These are phyloP conservation scores for Liriodendron chinense DNA, from an alignment of 164 flowering plant genomes.

Conservation along the genomic window DNA sequence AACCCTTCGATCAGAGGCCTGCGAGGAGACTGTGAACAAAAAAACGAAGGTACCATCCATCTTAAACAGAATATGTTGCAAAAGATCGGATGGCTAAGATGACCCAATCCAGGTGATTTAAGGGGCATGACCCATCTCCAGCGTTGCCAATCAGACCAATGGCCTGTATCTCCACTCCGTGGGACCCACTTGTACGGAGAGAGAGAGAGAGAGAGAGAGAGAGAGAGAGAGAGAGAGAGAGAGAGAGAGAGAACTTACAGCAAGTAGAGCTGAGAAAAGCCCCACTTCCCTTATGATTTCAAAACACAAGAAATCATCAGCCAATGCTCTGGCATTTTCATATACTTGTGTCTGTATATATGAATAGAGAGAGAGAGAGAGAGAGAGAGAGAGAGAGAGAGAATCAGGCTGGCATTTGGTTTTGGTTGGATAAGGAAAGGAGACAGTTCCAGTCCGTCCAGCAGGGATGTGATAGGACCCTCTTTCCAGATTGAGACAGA, in stretches of 20 bases:
- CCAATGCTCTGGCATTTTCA: neutral
- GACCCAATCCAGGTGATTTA: neutral
- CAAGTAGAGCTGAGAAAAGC: neutral
- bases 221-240: neutral
- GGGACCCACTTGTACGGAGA: neutral
- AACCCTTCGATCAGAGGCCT: neutral
- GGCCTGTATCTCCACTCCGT: neutral
- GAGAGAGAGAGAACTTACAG: neutral
- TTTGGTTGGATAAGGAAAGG: neutral
- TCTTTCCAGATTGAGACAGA: neutral
- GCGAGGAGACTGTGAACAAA: neutral
- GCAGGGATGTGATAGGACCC: neutral
- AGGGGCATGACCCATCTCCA: neutral
- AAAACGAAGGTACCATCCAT: neutral
- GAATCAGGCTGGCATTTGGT: neutral
- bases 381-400: neutral
- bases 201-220: neutral
- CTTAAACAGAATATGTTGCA: neutral
- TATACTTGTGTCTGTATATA: neutral
- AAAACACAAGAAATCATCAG: neutral
- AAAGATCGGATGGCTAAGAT: neutral
- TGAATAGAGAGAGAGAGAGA: neutral
- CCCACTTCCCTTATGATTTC: neutral
- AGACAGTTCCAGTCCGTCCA: neutral
- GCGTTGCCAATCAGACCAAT: neutral